These are phyloP conservation scores for Phallus indusiatus DNA, from an alignment of 768 basidiomycete species.

Conservation along the genomic window DNA sequence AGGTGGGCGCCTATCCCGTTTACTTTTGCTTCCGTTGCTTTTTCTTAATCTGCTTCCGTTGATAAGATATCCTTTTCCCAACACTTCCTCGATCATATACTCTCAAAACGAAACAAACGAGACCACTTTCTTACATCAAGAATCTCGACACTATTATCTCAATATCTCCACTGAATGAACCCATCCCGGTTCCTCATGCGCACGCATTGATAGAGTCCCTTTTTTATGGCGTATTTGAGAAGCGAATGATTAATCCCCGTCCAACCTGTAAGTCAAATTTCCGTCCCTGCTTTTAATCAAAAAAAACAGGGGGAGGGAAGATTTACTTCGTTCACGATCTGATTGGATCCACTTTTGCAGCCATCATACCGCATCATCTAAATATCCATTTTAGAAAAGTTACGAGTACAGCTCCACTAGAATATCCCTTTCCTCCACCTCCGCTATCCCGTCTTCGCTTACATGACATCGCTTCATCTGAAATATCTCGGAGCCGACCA, in stretches of 20 bases:
- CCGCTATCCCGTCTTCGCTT: constrained; percentile 25
- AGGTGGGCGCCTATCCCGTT: constrained; percentile 31
- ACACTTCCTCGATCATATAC: constrained; percentile 71
- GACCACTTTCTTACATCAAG: constrained; percentile 31
- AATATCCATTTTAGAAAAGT: constrained; percentile 65
- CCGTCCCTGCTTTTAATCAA: neutral
- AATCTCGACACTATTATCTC: constrained; percentile 30
- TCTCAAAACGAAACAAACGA: constrained; percentile 42
- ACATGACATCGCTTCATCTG: neutral
- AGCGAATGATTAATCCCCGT: constrained; percentile 60
- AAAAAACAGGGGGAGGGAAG: neutral
- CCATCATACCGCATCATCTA: constrained; percentile 59
- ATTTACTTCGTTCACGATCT: neutral
- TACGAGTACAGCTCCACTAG: constrained; percentile 46
- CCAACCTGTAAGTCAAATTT: constrained; percentile 46
- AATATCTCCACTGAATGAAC: constrained; percentile 23
- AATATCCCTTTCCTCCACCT: constrained; percentile 62
- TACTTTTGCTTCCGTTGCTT: neutral
- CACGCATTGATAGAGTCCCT: constrained; percentile 63
- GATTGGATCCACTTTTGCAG: constrained; percentile 24
- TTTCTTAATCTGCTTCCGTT: neutral
- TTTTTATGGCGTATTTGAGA: constrained; percentile 56
- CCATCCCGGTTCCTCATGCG: constrained; percentile 38
- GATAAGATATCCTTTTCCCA: constrained; percentile 66
- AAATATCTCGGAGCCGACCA: neutral